These are phyloP conservation scores for Clarireedia monteithiana DNA, from an alignment of 2,329 filamentous ascomycete genomes.

Conservation along the genomic window DNA sequence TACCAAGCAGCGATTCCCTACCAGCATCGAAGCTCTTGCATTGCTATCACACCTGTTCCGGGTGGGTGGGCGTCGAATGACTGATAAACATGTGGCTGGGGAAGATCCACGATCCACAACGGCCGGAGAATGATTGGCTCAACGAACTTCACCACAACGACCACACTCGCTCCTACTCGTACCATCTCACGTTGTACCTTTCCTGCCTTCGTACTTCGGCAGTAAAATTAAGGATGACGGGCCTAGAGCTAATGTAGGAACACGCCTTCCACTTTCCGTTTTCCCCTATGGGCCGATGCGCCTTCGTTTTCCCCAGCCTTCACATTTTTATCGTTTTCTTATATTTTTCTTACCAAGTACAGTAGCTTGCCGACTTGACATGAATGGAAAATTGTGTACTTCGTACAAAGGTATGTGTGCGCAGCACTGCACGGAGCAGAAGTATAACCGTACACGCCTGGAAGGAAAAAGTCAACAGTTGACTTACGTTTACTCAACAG, in stretches of 20 bases:
- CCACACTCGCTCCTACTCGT: not conserved
- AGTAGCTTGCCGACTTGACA: too few species aligned
- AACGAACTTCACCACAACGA: not conserved
- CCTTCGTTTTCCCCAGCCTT: not conserved
- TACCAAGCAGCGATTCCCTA: not conserved
- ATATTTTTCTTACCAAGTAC: not conserved
- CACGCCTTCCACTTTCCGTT: not conserved
- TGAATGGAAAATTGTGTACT: too few species aligned
- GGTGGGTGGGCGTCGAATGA: not conserved
- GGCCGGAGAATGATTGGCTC: not conserved
- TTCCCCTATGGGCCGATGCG: not conserved
- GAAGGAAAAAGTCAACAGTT: too few species aligned
- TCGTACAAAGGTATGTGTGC: too few species aligned
- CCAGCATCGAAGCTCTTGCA: not conserved
- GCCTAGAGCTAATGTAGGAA: not conserved
- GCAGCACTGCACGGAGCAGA: too few species aligned
- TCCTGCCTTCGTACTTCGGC: too few species aligned
- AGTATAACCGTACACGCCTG: too few species aligned
- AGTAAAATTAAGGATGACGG: not conserved
- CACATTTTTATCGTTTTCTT: not conserved
- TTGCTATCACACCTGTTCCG: not conserved
- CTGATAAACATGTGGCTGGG: slow-evolving; percentile 8
- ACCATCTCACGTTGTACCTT: not conserved
- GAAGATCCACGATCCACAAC: not conserved
- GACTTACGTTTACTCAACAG: too few species aligned